Conservation (phyloP, 148 eudicot species). For the Nyssa sinensis region DNA sequence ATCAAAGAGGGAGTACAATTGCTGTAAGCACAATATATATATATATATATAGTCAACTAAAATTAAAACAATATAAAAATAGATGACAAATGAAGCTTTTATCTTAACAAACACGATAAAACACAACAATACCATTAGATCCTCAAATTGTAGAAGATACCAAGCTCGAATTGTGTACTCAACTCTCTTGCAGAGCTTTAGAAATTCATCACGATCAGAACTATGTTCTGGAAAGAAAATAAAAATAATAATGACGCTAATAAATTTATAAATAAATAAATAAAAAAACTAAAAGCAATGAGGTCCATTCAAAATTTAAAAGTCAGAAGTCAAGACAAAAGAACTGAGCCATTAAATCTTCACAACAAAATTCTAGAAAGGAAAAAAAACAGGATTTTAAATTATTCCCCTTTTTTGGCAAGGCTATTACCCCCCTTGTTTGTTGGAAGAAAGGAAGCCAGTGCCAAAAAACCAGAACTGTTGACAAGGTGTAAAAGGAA, state of each 20-base stretch:
- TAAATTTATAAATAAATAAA: no score
- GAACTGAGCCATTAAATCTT: no score
- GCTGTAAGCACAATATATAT: conserved; percentile 47
- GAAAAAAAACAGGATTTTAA: no score
- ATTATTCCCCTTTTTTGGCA: no score
- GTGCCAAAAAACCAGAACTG: no score
- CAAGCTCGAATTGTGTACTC: conserved; percentile 91
- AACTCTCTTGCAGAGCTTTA: conserved; percentile 84
- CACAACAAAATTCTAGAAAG: no score
- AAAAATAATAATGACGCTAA: no score
- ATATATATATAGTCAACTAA: background rate
- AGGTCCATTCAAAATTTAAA: background rate
- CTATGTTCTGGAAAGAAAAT: conserved; percentile 49
- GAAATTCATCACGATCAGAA: conserved; percentile 66
- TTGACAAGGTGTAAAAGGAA: no score
- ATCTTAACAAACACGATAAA: background rate
- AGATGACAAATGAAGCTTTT: background rate
- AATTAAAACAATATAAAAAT: conserved; percentile 1
- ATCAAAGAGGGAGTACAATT: conserved; percentile 90
- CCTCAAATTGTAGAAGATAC: conserved; percentile 90
- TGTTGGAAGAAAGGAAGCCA: no score
- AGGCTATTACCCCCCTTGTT: no score
- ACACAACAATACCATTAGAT: conserved; percentile 65
- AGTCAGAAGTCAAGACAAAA: no score
- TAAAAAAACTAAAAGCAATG: background rate